phyloP scores from a whole-genome alignment of 2,329 filamentous ascomycete species.

The Monilinia polystroma region DNA sequence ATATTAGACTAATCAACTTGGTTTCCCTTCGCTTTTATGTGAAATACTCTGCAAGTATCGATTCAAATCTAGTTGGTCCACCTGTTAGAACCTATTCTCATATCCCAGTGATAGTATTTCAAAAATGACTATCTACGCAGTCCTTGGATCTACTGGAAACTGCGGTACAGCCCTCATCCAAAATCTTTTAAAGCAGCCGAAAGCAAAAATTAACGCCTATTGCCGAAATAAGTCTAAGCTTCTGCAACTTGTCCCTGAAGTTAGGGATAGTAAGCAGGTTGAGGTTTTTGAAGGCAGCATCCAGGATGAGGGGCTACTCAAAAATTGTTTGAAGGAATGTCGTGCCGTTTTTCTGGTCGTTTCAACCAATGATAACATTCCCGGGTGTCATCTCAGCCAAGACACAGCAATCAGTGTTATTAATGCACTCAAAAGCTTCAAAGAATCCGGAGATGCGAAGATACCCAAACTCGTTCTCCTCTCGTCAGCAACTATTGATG shows the following conservation, averaged over 20 bases:
- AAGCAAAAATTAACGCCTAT: background rate
- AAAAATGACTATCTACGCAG: background rate
- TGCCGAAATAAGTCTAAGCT: background rate
- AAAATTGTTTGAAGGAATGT: background rate
- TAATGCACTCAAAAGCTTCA: background rate
- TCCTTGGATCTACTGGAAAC: background rate
- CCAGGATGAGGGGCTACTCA: background rate
- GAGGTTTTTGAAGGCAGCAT: background rate
- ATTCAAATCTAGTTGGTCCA: background rate
- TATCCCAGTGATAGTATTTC: background rate
- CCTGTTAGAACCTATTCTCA: background rate
- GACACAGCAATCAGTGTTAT: background rate
- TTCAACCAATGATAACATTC: background rate
- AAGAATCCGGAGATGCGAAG: background rate
- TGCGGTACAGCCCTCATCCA: background rate
- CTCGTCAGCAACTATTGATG: background rate
- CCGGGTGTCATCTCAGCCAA: background rate
- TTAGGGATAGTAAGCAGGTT: background rate
- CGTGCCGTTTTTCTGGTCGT: background rate
- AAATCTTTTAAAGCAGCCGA: background rate
- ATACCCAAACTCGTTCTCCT: background rate
- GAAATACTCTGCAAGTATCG: background rate
- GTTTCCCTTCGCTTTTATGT: background rate
- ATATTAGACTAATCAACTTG: background rate
- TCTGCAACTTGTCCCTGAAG: background rate